Base-by-base conservation (phyloP, 1,284 basidiomycete genomes). In the Trametes hirsuta region DNA sequence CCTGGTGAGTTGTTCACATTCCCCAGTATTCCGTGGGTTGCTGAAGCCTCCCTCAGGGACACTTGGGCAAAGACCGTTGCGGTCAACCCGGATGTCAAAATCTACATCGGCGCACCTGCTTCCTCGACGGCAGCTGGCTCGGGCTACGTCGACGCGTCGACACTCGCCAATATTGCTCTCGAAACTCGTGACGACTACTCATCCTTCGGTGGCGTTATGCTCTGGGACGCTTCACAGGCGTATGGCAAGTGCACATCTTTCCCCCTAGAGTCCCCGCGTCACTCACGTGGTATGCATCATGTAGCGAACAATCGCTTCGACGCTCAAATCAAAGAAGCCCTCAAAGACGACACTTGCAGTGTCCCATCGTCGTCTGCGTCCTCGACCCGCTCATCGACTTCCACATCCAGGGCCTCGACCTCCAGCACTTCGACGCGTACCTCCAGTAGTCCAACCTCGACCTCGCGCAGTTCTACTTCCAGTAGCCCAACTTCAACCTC, bases 121-220 rank as follows among this genome's bases (percentile, higher is more conserved):
- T 73, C 83, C 0, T 59, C 74, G 0, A 71, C 75, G 4, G 81
- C 84, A 4, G 85, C 80, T 5, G 79, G 77, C 10, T 76, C 74
- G 3, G 85, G 85, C 4, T 87, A 81, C 64, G 82, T 84, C 39
- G 74, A 76, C 53, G 74, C 79, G 11, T 71, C 72, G 15, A 79
- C 78, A 2, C 72, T 88, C 37, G 76, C 74, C 1, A 71, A 65
- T 48, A 81, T 86, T 52, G 76, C 81, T 6, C 64, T 73, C 42
- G 66, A 77, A 53, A 83, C 78, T 2, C 76, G 78, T 42, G 64
- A 73, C 6, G 70, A 79, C 57, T 88, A 81, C 68, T 81, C 83
- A 12, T 86, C 84, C 24, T 88, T 88, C 68, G 87, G 87, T 6
- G 87, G 87, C 34, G 77, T 85, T 14, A 89, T 89, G 87, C 74